Conservation (phyloP, 495 filamentous ascomycete species). For the Trichoderma asperelloides region DNA sequence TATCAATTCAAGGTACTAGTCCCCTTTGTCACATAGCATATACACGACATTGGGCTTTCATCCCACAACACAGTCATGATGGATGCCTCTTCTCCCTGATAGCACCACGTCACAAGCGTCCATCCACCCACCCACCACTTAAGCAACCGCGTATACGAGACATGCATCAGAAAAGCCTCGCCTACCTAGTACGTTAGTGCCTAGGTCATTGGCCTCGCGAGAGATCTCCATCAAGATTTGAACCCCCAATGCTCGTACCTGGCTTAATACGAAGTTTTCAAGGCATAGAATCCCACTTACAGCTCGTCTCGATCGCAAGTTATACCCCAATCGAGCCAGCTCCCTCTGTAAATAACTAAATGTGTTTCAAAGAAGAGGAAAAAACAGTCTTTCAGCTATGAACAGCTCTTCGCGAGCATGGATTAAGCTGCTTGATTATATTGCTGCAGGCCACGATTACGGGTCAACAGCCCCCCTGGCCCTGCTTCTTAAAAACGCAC, state of each 20-base stretch:
- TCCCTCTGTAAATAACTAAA: background rate
- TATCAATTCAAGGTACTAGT: background rate
- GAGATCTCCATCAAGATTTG: too few relatives aligned
- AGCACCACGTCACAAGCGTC: background rate
- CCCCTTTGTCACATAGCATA: background rate
- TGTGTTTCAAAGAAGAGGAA: background rate
- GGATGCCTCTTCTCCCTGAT: background rate
- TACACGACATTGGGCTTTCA: background rate
- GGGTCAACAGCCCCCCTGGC: background rate
- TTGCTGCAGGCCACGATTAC: background rate
- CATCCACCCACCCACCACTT: background rate
- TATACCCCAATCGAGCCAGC: background rate
- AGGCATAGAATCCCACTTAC: background rate
- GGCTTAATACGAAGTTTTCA: background rate
- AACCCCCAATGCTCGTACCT: background rate
- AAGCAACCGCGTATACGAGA: too few relatives aligned
- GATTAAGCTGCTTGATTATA: background rate
- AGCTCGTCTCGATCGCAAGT: background rate
- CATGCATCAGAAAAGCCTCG: too few relatives aligned
- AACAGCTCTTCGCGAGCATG: background rate
- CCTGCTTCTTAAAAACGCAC: background rate
- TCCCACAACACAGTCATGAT: background rate
- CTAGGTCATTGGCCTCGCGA: too few relatives aligned
- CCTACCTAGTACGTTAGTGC: too few relatives aligned
- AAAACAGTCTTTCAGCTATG: background rate